Conservation (phyloP, 2,329 filamentous ascomycete genomes). For the Sporothrix euskadiensis region DNA sequence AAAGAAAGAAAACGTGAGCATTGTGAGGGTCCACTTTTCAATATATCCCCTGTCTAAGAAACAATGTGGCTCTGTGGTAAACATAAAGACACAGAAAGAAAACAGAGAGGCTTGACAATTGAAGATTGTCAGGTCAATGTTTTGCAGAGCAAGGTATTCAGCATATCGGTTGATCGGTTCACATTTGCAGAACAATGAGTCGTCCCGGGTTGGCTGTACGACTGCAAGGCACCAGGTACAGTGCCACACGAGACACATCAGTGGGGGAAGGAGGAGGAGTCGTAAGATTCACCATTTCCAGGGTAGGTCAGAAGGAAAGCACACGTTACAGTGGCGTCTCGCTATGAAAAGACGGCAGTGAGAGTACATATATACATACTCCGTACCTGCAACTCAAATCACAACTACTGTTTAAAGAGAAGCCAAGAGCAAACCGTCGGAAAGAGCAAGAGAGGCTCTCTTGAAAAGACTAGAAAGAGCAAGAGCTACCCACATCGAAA, state of each 20-base stretch:
- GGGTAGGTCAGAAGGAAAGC: not conserved
- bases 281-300: not conserved
- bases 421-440: not conserved
- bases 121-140: not conserved
- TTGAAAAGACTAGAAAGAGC: not conserved
- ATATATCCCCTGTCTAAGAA: not conserved
- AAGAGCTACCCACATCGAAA: not conserved
- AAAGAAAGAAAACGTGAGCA: not conserved
- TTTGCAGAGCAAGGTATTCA: not conserved
- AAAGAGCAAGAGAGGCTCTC: not conserved
- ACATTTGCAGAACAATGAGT: not conserved
- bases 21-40: not conserved
- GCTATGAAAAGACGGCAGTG: not conserved
- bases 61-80: not conserved
- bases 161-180: not conserved
- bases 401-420: not conserved
- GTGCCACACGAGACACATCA: not conserved
- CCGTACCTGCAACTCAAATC: not conserved
- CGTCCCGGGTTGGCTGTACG: not conserved
- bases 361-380: not conserved
- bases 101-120: not conserved
- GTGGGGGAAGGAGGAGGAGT: not conserved
- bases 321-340: not conserved
- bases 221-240: not conserved
- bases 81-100: not conserved